Evolutionary conservation across 2,329 filamentous ascomycete species (phyloP).

Genomic region (Talaromyces albobiverticillius): DNA sequence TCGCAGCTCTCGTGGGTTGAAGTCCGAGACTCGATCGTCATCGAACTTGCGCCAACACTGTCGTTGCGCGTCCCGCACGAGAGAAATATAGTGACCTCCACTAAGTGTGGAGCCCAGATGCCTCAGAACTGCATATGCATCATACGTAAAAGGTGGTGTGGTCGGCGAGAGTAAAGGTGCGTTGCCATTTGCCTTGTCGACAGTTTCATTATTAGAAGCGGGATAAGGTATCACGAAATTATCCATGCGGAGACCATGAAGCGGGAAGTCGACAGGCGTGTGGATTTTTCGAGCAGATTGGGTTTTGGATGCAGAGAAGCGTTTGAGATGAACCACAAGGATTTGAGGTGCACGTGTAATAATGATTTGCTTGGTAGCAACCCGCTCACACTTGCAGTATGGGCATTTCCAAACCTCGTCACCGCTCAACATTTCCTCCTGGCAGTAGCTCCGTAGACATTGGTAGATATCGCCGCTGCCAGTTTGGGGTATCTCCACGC

Average conservation of each 20-base stretch:
- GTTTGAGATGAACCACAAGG: conserved; percentile 74
- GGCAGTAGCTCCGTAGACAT: conserved; percentile 67
- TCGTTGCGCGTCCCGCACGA: conserved; percentile 60
- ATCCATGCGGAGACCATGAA: conserved; percentile 65
- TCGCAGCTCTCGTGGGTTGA: conserved; percentile 53
- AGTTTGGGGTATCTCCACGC: conserved; percentile 65
- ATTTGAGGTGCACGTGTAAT: conserved; percentile 77
- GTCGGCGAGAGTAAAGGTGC: conserved; percentile 50
- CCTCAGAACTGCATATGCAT: conserved; percentile 80
- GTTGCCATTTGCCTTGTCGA: conserved; percentile 39
- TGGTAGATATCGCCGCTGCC: conserved; percentile 61
- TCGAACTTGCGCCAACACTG: conserved; percentile 62
- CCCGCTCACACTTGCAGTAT: conserved; percentile 65
- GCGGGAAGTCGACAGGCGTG: conserved; percentile 71
- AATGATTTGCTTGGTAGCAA: conserved; percentile 67
- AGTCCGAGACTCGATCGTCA: conserved; percentile 55
- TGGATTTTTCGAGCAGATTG: conserved; percentile 65
- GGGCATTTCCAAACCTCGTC: conserved; percentile 72
- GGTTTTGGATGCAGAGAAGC: conserved; percentile 58
- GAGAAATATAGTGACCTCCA: conserved; percentile 76
- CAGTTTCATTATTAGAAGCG: conserved; percentile 20
- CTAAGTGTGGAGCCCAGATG: conserved; percentile 68
- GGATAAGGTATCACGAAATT: conserved; percentile 57
- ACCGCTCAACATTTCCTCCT: conserved; percentile 64
- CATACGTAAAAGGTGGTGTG: conserved; percentile 66